These are phyloP conservation scores for Trichoderma asperelloides DNA, from an alignment of 495 filamentous ascomycete genomes.

Conservation along the genomic window DNA sequence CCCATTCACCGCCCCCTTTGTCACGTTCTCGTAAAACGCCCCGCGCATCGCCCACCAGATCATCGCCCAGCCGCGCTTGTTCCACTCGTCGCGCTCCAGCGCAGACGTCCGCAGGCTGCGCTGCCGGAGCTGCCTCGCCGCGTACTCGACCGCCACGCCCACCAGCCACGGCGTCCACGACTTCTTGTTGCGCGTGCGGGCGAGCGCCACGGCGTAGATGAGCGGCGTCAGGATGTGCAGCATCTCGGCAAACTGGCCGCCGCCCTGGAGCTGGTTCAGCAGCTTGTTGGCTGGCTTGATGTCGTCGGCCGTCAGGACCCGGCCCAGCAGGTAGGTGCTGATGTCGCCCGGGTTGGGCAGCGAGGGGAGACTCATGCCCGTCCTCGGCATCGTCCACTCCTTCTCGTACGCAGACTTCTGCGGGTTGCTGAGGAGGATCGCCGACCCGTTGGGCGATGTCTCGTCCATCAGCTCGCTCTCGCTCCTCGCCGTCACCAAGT, in stretches of 20 bases:
- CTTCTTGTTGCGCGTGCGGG: slow-evolving; percentile 52
- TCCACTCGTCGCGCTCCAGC: slow-evolving; percentile 81
- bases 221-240: slow-evolving; percentile 86
- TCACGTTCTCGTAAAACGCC: slow-evolving; percentile 91
- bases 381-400: slow-evolving; percentile 93
- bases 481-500: slow-evolving; percentile 8
- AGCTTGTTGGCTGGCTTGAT: slow-evolving; percentile 83
- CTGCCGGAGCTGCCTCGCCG: slow-evolving; percentile 73
- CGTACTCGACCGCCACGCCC: slow-evolving; percentile 78
- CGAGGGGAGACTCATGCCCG: slow-evolving; percentile 70
- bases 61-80: slow-evolving; percentile 76
- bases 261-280: slow-evolving; percentile 64
- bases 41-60: slow-evolving; percentile 94
- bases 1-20: slow-evolving; percentile 64
- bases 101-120: slow-evolving; percentile 66
- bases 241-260: slow-evolving; percentile 70
- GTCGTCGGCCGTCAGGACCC: slow-evolving; percentile 90
- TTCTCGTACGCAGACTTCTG: slow-evolving; percentile 25
- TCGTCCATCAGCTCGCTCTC: slow-evolving; percentile 22
- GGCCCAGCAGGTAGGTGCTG: slow-evolving; percentile 76
- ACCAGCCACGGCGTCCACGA: slow-evolving; percentile 87
- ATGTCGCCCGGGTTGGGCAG: slow-evolving; percentile 74
- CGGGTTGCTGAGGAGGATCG: neutral
- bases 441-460: slow-evolving; percentile 12
- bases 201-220: slow-evolving; percentile 78